Conservation (phyloP, 495 filamentous ascomycete genomes). For the Penicillium dipodomyicola region DNA sequence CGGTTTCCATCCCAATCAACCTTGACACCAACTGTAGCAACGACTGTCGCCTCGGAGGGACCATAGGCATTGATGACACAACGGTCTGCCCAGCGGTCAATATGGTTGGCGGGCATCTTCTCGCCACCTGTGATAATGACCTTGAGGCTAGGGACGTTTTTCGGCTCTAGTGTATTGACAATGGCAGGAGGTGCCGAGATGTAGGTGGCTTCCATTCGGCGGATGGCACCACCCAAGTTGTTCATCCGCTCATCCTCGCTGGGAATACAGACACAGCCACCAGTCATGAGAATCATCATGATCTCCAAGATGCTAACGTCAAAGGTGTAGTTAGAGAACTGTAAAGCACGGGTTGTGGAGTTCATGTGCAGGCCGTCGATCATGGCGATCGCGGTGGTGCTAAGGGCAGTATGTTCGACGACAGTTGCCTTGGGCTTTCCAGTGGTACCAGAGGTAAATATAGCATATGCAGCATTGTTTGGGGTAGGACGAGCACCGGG, state of each 20-base stretch:
- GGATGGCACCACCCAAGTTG: conserved; percentile 44
- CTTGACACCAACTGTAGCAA: conserved; percentile 42
- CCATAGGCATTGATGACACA: conserved; percentile 55
- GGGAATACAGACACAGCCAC: conserved; percentile 65
- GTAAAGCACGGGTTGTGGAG: conserved; percentile 56
- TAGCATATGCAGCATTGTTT: conserved; percentile 44
- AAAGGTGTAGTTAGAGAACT: conserved; percentile 67
- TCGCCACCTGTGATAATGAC: conserved; percentile 56
- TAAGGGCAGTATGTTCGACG: conserved; percentile 42
- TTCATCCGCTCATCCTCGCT: conserved; percentile 55
- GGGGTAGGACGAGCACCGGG: conserved; percentile 17
- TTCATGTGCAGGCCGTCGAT: conserved; percentile 44
- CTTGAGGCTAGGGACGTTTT: conserved; percentile 47
- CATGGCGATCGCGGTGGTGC: conserved; percentile 34
- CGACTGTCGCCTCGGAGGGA: conserved; percentile 52
- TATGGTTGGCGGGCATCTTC: conserved; percentile 46
- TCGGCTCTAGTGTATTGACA: conserved; percentile 46
- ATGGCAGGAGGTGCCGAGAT: conserved; percentile 46
- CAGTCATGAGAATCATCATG: conserved; percentile 60
- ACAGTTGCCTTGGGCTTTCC: conserved; percentile 52
- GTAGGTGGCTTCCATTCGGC: conserved; percentile 41
- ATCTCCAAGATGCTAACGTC: conserved; percentile 67
- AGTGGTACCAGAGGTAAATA: conserved; percentile 53
- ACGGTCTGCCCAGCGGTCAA: conserved; percentile 43
- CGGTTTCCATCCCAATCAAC: conserved; percentile 43